These are phyloP conservation scores for Tricholoma flavovirens DNA, from an alignment of 768 basidiomycete genomes.

Conservation along the genomic window DNA sequence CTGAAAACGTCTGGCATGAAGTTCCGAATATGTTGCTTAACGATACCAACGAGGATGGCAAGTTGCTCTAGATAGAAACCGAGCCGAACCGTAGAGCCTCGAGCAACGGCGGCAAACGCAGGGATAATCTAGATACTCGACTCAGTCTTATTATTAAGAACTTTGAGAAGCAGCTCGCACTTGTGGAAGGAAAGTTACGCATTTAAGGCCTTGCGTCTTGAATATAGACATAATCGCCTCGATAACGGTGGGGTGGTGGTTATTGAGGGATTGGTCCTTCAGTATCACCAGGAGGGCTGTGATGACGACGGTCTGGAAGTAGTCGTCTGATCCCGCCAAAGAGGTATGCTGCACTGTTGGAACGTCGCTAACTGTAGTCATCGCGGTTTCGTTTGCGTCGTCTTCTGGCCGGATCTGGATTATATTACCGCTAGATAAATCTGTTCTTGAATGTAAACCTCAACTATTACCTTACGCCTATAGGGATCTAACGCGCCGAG, in stretches of 20 bases:
- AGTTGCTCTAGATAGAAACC: constrained; percentile 95
- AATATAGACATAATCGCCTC: constrained; percentile 99
- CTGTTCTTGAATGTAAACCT: background rate
- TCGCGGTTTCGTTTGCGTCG: constrained; percentile 55
- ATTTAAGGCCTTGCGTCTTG: constrained; percentile 95
- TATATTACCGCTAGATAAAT: constrained; percentile 29
- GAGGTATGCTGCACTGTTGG: constrained; percentile 58
- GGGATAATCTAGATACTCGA: constrained; percentile 70
- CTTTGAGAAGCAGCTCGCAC: constrained; percentile 31
- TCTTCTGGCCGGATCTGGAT: constrained; percentile 46
- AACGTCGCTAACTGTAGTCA: constrained; percentile 62
- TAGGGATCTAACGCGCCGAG: constrained; percentile 96
- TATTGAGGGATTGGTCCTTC: constrained; percentile 81
- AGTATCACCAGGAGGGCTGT: constrained; percentile 80
- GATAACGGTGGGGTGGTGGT: constrained; percentile 88
- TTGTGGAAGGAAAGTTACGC: constrained; percentile 92
- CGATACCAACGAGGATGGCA: constrained; percentile 90
- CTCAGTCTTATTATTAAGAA: constrained; percentile 2
- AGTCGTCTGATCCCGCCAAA: constrained; percentile 80
- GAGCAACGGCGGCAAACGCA: constrained; percentile 85
- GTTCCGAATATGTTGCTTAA: constrained; percentile 95
- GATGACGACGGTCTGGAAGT: constrained; percentile 96
- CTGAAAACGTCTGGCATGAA: constrained; percentile 82
- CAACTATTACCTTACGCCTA: constrained; percentile 66
- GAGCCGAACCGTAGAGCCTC: constrained; percentile 70